Evolutionary conservation across 352 stramenopile genomes (phyloP).

Genomic region (Pythium phragmiticola): DNA sequence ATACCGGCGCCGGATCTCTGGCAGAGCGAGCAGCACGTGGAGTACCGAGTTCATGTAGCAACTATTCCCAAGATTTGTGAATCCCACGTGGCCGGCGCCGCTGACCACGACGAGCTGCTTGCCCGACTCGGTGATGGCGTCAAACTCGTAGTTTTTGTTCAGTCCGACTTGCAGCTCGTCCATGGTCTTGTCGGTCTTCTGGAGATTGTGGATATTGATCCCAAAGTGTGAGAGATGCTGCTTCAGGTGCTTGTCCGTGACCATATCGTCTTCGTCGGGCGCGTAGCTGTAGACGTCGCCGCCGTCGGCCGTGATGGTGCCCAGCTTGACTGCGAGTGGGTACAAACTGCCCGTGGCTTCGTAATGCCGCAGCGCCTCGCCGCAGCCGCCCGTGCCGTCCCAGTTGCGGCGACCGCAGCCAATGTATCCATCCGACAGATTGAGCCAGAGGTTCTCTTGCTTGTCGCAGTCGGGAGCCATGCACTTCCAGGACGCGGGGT

Average conservation of each 20-base stretch:
- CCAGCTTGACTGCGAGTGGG: constrained; percentile 97
- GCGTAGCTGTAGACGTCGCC: constrained; percentile 99
- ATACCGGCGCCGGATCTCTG: constrained; percentile 74
- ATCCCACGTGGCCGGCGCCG: constrained; percentile 92
- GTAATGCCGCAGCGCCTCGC: constrained; percentile 96
- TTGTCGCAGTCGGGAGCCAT: constrained; percentile 93
- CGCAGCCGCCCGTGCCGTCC: constrained; percentile 95
- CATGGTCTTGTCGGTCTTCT: constrained; percentile 99
- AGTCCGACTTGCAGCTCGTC: constrained; percentile 96
- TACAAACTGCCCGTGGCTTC: constrained; percentile 91
- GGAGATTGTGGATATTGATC: constrained; percentile 92
- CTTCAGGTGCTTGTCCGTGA: constrained; percentile 93
- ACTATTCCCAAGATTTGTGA: constrained; percentile 99
- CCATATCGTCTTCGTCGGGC: constrained; percentile 96
- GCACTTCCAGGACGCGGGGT: constrained; percentile 78
- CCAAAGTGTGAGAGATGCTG: constrained; percentile 95
- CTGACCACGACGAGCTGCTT: constrained; percentile 90
- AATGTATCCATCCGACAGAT: constrained; percentile 92
- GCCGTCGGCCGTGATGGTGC: constrained; percentile 94
- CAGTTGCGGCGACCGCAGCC: constrained; percentile 91
- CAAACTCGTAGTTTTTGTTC: constrained; percentile 98
- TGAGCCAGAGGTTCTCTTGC: constrained; percentile 99
- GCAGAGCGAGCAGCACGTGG: constrained; percentile 91
- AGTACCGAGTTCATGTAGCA: constrained; percentile 99
- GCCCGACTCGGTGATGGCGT: constrained; percentile 96